These are phyloP conservation scores for Aspergillus tanneri DNA, from an alignment of 2,329 filamentous ascomycete genomes.

Conservation along the genomic window DNA sequence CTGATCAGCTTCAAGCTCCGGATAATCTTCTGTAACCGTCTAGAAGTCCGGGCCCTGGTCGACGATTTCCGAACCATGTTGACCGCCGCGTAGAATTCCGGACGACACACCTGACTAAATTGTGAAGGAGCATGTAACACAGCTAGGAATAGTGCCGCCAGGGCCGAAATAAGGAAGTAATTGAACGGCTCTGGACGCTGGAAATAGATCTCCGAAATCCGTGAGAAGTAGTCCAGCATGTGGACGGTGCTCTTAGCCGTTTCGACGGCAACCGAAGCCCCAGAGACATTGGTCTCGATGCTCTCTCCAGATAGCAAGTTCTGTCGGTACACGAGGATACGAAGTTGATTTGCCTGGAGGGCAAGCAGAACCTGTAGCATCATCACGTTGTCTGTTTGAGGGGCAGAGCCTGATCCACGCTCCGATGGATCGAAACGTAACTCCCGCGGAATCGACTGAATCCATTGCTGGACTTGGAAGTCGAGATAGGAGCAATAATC, in stretches of 20 bases:
- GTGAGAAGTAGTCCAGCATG: constrained; percentile 40
- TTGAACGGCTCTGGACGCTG: constrained; percentile 44
- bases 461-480: constrained; percentile 47
- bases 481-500: constrained; percentile 46
- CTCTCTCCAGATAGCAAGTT: constrained; percentile 41
- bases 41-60: constrained; percentile 55
- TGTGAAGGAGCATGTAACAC: constrained; percentile 47
- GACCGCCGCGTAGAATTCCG: constrained; percentile 55
- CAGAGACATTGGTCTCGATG: constrained; percentile 37
- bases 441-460: constrained; percentile 47
- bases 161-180: constrained; percentile 43
- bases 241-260: constrained; percentile 41
- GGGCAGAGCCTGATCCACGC: constrained; percentile 6
- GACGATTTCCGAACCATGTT: constrained; percentile 61
- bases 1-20: constrained; percentile 58
- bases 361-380: constrained; percentile 47
- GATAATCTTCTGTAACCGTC: constrained; percentile 60
- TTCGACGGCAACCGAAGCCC: constrained; percentile 44
- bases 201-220: constrained; percentile 40
- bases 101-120: constrained; percentile 41
- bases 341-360: constrained; percentile 48
- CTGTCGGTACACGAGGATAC: constrained; percentile 48
- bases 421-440: constrained; percentile 39
- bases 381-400: constrained; percentile 37
- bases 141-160: constrained; percentile 45